Evolutionary conservation across 176 grass and related monocot genomes (phyloP).

Genomic region (Zea mays): DNA sequence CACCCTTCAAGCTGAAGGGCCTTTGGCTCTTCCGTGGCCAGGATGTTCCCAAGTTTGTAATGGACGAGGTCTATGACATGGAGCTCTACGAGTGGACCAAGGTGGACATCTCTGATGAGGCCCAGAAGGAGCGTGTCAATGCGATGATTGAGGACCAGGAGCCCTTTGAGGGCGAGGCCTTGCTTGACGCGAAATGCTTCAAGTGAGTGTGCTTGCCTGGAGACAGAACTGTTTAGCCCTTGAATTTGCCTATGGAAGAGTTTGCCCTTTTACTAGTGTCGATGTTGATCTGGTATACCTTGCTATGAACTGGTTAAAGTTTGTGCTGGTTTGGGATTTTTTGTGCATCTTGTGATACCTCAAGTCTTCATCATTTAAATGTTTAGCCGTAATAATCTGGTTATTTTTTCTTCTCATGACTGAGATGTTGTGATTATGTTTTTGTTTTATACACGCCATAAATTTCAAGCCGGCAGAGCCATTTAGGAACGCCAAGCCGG

Average conservation of each 20-base stretch:
- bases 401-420: not conserved
- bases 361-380: not conserved
- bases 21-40: slow-evolving; percentile 96
- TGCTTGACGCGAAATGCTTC: slow-evolving; percentile 97
- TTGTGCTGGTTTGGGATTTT: slow-evolving; percentile 29
- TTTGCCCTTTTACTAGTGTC: not conserved
- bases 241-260: not conserved
- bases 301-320: slow-evolving; percentile 28
- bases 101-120: slow-evolving; percentile 72
- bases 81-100: slow-evolving; percentile 93
- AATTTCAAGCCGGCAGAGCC: too few species aligned
- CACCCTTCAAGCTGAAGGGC: slow-evolving; percentile 94
- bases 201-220: slow-evolving; percentile 53
- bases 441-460: too few species aligned
- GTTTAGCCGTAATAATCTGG: not conserved
- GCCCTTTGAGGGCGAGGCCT: slow-evolving; percentile 75
- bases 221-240: slow-evolving; percentile 20
- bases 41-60: slow-evolving; percentile 86
- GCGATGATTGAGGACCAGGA: slow-evolving; percentile 97
- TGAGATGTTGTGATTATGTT: too few species aligned
- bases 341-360: not conserved
- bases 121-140: slow-evolving; percentile 70
- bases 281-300: slow-evolving; percentile 33
- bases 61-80: slow-evolving; percentile 96
- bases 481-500: too few species aligned